Base-by-base conservation (phyloP, 176 grass and related monocot genomes). In the Phoenix dactylifera region DNA sequence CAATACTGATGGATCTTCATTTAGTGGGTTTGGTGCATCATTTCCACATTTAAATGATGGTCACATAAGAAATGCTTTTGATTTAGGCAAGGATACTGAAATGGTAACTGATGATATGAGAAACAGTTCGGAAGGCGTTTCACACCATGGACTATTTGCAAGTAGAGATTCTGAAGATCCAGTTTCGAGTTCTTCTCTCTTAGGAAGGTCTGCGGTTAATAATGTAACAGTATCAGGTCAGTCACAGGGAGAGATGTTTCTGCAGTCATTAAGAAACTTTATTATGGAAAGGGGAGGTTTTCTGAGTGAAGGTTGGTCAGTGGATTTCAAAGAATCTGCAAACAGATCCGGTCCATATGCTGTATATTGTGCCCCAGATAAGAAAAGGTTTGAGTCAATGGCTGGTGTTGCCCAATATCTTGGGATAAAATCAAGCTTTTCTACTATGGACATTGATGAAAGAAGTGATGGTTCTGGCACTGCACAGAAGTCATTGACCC, bases 321-420 rank as follows among this genome's bases (percentile, higher is more conserved):
- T 44, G 35, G 35, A 44, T 28, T 17, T 55, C 28, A n/a, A 35
- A 22, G 2, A 51, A 28, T 55, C 25, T 1, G 14, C 6, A 15
- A 55, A 5, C 39, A 18, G 18, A 55, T 51, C 49, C 53, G 26
- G 32, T 23, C 44, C 44, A 14, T 80, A 24, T 67, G 35, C 50
- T 68, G 25, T 74, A 15, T 68, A 56, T 55, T 55, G 15, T 48
- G 3, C 75, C 62, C 57, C 76, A 92, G 93, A 92, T 73, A 73
- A 69, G 72, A 75, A 71, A 55, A 78, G 59, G 18, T 89, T 86
- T 75, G 73, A 77, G 60, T 73, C 81, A 68, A 19, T 59, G 77
- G 72, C 80, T 82, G 82, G 74, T 81, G 59, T 79, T 71, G 18
- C 83, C 76, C 81, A 79, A 44, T 78, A 76, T 75, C 20, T 76